Percentiles rank a stretch among this genome's conserved stretches.
Evolutionary conservation across 345 rosid species (phyloP).

Genomic region (Moringa oleifera): DNA sequence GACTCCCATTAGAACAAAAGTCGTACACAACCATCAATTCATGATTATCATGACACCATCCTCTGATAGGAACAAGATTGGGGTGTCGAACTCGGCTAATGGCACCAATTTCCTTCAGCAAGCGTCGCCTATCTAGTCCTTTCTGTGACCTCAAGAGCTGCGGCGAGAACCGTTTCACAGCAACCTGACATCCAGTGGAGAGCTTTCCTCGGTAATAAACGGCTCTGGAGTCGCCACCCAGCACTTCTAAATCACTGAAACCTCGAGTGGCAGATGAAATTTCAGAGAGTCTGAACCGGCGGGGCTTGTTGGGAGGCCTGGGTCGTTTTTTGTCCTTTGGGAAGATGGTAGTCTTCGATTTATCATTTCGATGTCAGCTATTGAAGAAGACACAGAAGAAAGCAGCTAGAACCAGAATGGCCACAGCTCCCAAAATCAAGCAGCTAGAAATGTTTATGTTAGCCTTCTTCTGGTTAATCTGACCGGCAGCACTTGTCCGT

Average conservation of each 20-base stretch:
- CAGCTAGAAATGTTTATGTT: slow-evolving; percentile 12
- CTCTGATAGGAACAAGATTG: slow-evolving; percentile 37
- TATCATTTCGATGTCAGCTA: slow-evolving; percentile 16
- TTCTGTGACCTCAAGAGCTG: slow-evolving; percentile 28
- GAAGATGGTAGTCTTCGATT: slow-evolving; percentile 11
- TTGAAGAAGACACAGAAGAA: slow-evolving; percentile 26
- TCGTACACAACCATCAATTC: slow-evolving; percentile 40
- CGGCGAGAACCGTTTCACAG: slow-evolving; percentile 34
- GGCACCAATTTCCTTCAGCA: slow-evolving; percentile 35
- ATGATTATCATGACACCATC: slow-evolving; percentile 40
- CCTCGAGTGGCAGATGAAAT: slow-evolving; percentile 35
- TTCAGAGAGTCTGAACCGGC: slow-evolving; percentile 30
- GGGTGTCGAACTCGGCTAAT: slow-evolving; percentile 43
- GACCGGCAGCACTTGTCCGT: not conserved
- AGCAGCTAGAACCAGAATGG: slow-evolving; percentile 23
- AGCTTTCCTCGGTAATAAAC: slow-evolving; percentile 41
- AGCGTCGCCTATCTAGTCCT: slow-evolving; percentile 26
- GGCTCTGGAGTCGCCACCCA: slow-evolving; percentile 37
- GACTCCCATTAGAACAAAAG: slow-evolving; percentile 35
- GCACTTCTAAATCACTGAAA: slow-evolving; percentile 34
- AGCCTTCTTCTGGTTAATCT: slow-evolving; percentile 3
- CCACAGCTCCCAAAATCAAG: slow-evolving; percentile 33
- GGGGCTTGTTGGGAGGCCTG: slow-evolving; percentile 45
- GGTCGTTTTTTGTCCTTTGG: slow-evolving; percentile 31
- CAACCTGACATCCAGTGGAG: slow-evolving; percentile 34